Conservation (phyloP, 139 green algal genomes). For the Chlamydomonas incerta region DNA sequence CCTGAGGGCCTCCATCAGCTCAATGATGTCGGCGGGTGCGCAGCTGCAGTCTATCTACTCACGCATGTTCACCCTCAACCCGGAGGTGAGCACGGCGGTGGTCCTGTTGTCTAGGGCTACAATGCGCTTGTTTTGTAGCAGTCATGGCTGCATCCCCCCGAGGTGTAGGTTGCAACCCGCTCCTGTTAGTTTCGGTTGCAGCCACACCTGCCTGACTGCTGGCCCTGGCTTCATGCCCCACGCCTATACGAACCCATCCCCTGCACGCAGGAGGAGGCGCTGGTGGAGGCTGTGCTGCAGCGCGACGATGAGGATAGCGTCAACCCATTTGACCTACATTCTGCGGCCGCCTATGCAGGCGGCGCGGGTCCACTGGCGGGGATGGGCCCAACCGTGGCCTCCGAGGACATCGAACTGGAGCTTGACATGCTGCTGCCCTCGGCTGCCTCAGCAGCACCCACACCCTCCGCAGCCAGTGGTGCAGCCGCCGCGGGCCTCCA, state of each 20-base stretch:
- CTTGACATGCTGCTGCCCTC: constrained; percentile 31
- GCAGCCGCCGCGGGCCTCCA: background rate
- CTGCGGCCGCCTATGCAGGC: background rate
- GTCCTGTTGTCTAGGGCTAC: no score
- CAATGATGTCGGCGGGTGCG: no score
- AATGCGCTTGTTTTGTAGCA: no score
- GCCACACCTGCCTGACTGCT: background rate
- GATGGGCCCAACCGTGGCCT: background rate
- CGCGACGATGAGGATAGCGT: constrained; percentile 17
- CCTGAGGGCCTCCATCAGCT: no score
- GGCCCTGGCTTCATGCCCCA: background rate
- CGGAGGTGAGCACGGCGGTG: constrained; percentile 19
- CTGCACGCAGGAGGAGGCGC: constrained; percentile 15
- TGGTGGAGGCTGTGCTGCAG: constrained; percentile 16
- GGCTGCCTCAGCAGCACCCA: background rate
- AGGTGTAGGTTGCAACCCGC: no score
- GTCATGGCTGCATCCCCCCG: no score
- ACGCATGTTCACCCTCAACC: constrained; percentile 1
- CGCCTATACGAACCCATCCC: background rate
- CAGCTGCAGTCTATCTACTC: constrained; percentile 10
- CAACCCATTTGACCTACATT: constrained; percentile 36
- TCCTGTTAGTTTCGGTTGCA: no score
- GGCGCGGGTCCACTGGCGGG: no score
- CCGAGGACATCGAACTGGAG: constrained; percentile 31
- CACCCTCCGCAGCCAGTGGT: background rate